These are phyloP conservation scores for Carex littledalei DNA, from an alignment of 176 grass and related monocot species.

Conservation along the genomic window DNA sequence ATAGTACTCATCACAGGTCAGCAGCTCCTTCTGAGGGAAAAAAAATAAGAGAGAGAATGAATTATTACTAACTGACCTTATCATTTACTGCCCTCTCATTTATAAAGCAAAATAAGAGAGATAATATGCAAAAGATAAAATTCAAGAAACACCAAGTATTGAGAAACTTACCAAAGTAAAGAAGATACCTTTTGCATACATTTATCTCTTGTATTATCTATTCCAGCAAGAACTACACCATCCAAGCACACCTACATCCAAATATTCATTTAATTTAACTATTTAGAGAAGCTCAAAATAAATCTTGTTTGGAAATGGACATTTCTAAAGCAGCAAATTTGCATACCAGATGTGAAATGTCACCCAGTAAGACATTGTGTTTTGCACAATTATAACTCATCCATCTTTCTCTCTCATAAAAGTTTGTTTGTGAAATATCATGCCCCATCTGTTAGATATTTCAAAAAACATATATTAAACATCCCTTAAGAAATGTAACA, in stretches of 20 bases:
- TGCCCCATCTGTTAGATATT: neutral
- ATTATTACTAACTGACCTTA: neutral
- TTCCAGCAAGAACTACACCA: slow-evolving; percentile 46
- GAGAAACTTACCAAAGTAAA: slow-evolving; percentile 49
- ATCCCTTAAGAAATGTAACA: neutral
- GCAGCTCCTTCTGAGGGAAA: slow-evolving; percentile 36
- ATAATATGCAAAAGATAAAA: slow-evolving; percentile 11
- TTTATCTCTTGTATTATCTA: slow-evolving; percentile 29
- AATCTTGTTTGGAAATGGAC: neutral
- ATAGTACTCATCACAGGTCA: slow-evolving; percentile 50
- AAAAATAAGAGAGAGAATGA: slow-evolving; percentile 2
- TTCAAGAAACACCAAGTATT: slow-evolving; percentile 23
- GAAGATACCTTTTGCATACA: slow-evolving; percentile 60
- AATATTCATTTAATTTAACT: slow-evolving; percentile 12
- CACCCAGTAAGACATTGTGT: slow-evolving; percentile 4
- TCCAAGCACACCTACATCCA: slow-evolving; percentile 57
- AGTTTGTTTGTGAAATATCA: slow-evolving; percentile 1
- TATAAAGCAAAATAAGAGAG: slow-evolving; percentile 8
- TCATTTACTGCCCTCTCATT: neutral
- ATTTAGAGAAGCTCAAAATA: slow-evolving; percentile 1
- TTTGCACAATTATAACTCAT: slow-evolving; percentile 18
- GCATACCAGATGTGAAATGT: slow-evolving; percentile 12
- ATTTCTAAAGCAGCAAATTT: slow-evolving; percentile 7
- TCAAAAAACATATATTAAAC: neutral
- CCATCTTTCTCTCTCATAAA: slow-evolving; percentile 18